A percentile compares a stretch with the other conserved stretches of the same genome.
Evolutionary conservation across 2,329 filamentous ascomycete species (phyloP).

Genomic region (Podosphaera fusca): DNA sequence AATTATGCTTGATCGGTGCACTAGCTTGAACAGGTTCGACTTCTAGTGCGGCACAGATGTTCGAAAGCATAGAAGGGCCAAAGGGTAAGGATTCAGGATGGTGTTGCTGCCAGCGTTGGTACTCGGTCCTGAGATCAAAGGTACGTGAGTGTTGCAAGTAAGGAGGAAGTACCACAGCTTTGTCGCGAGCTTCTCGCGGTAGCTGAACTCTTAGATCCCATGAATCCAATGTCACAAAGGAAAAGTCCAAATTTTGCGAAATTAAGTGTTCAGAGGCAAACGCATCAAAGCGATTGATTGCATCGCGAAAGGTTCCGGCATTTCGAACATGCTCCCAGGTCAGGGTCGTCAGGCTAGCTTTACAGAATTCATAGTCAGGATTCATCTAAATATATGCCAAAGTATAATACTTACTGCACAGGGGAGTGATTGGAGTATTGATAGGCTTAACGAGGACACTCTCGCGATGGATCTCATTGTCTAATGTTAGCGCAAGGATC

Average conservation of each 20-base stretch:
- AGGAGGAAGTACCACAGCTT: slow-evolving; percentile 84
- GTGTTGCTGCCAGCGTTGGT: slow-evolving; percentile 95
- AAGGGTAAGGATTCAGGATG: slow-evolving; percentile 95
- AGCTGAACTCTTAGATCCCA: slow-evolving; percentile 97
- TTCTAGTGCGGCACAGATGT: slow-evolving; percentile 94
- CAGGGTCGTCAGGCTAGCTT: slow-evolving; percentile 87
- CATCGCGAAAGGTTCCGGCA: slow-evolving; percentile 90
- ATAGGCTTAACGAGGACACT: slow-evolving; percentile 94
- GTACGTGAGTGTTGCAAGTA: slow-evolving; percentile 96
- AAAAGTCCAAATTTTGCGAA: slow-evolving; percentile 82
- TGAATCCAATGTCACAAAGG: slow-evolving; percentile 92
- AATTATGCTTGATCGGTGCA: slow-evolving; percentile 94
- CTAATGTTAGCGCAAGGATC: neutral
- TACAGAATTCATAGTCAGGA: slow-evolving; percentile 3
- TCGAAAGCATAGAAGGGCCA: slow-evolving; percentile 80
- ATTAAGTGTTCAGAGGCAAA: slow-evolving; percentile 84
- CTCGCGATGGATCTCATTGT: slow-evolving; percentile 53
- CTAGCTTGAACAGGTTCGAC: slow-evolving; percentile 95
- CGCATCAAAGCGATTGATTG: slow-evolving; percentile 79
- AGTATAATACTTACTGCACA: slow-evolving; percentile 67
- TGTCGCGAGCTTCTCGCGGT: slow-evolving; percentile 90
- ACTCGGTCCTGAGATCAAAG: slow-evolving; percentile 91
- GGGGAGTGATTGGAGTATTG: slow-evolving; percentile 93
- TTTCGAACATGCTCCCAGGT: slow-evolving; percentile 98
- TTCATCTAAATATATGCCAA: neutral